phyloP scores from a whole-genome alignment of 352 stramenopile genomes.

The Globisporangium perplexum region DNA sequence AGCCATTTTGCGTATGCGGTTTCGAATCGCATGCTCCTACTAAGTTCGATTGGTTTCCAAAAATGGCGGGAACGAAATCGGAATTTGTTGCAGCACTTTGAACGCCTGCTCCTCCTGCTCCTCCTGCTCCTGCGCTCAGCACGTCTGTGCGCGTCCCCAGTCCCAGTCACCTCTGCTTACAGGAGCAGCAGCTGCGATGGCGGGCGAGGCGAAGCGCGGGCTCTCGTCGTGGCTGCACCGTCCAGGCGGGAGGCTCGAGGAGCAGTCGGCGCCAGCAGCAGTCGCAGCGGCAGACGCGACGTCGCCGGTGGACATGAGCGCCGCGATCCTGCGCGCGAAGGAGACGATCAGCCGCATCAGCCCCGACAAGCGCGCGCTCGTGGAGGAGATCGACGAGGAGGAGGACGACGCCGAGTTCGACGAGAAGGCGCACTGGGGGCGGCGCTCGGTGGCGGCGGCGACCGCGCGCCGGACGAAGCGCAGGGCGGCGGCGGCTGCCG shows the following conservation, averaged over 20 bases:
- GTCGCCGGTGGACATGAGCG: constrained; percentile 35
- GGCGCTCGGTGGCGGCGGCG: constrained; percentile 20
- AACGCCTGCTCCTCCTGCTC: neutral
- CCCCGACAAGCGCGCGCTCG: constrained; percentile 38
- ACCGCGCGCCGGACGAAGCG: constrained; percentile 14
- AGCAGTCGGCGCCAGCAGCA: neutral
- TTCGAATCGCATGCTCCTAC: neutral
- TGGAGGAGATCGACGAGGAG: constrained; percentile 71
- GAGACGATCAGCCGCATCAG: constrained; percentile 47
- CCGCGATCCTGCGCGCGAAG: constrained; percentile 30
- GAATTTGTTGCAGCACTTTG: neutral
- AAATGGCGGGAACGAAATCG: neutral
- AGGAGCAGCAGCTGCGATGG: constrained; percentile 14
- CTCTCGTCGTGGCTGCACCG: constrained; percentile 36
- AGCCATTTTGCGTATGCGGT: neutral
- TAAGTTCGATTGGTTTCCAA: neutral
- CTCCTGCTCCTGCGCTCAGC: no score
- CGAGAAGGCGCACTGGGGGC: constrained; percentile 53
- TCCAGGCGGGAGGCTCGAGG: neutral
- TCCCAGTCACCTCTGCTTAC: neutral
- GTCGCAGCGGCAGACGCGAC: constrained; percentile 5
- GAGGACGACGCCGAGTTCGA: constrained; percentile 72
- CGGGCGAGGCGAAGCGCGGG: constrained; percentile 15
- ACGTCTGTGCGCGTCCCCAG: neutral
- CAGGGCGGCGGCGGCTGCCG: constrained; percentile 13